These are phyloP conservation scores for Clausena lansium DNA, from an alignment of 345 rosid genomes.

Conservation along the genomic window DNA sequence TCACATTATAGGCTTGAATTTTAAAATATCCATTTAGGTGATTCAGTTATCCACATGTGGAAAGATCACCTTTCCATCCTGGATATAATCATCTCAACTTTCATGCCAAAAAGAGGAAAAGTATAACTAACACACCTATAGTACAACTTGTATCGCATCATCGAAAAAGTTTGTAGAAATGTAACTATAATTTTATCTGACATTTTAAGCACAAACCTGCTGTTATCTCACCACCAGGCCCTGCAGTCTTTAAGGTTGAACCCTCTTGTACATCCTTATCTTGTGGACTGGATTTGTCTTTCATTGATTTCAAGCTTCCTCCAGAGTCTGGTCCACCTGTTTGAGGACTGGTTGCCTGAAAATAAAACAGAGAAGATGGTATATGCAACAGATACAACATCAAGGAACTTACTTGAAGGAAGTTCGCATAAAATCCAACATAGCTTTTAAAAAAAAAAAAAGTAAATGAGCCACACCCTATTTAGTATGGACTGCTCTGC, in stretches of 20 bases:
- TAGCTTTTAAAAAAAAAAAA: background rate
- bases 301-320: slow-evolving; percentile 83
- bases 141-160: background rate
- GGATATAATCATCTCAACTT: background rate
- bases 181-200: background rate
- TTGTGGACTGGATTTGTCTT: slow-evolving; percentile 65
- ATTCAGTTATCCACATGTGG: background rate
- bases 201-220: slow-evolving; percentile 59
- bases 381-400: background rate
- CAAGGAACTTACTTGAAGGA: background rate
- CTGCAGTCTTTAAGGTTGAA: slow-evolving; percentile 82
- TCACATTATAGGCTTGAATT: background rate
- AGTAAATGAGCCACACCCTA: slow-evolving; percentile 44
- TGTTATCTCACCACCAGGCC: slow-evolving; percentile 90
- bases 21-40: background rate
- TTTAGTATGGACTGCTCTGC: slow-evolving; percentile 83
- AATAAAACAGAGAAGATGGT: slow-evolving; percentile 9
- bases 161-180: background rate
- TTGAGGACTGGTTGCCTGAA: slow-evolving; percentile 91
- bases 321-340: slow-evolving; percentile 64
- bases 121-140: background rate
- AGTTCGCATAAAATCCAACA: background rate
- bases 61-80: background rate
- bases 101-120: background rate
- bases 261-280: slow-evolving; percentile 82